Evolutionary conservation across 176 grass and related monocot species (phyloP), one percentile per base, ranked within the genome.

Genomic region (Juncus inflexus): DNA sequence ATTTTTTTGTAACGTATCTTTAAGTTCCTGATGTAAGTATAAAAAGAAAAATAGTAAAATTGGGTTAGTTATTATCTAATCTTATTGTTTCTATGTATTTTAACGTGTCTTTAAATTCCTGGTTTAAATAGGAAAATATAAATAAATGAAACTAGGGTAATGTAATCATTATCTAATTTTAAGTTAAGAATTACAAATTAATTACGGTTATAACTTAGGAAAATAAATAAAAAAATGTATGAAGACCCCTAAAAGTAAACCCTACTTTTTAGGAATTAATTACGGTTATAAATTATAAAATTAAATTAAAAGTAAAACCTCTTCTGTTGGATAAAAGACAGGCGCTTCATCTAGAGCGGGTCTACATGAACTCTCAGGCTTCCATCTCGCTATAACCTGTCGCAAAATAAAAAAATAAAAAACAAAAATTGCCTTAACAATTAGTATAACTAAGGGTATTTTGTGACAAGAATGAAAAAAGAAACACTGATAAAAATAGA

Each of bases 261-360:
- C 19, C 19, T 28, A 28, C 19, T 28, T 28, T 28, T 28, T 28
- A 28, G 19, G 19, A 28, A 28, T 0, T 37, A 66, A 37, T 40
- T 55, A 19, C 7, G 16, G 9, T 36, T 8, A 12, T 19, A 69
- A 55, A 69, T 7, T 28, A 38, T 8, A 35, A 28, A 19, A 61
- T 53, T 11, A 68, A 52, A 50, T 39, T 11, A 15, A 12, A 11
- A 28, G 19, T 28, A 28, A 28, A 60, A 91, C 92, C 87, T 97
- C 92, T 42, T 97, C 92, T 0, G 81, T 89, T 28, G 92, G 92
- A 97, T 89, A 58, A 62, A 59, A 97, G 39, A 91, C 77, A 72
- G 83, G 67, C 12, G 67, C 67, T 36, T 71, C 67, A 7, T 45
- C 54, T 0, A 71, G 38, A 45, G 38, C 54, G 57, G 67, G 67